Percentiles rank a stretch among this genome's conserved stretches.
Conservation (phyloP, 345 rosid genomes). For the Iberis pinnata region DNA sequence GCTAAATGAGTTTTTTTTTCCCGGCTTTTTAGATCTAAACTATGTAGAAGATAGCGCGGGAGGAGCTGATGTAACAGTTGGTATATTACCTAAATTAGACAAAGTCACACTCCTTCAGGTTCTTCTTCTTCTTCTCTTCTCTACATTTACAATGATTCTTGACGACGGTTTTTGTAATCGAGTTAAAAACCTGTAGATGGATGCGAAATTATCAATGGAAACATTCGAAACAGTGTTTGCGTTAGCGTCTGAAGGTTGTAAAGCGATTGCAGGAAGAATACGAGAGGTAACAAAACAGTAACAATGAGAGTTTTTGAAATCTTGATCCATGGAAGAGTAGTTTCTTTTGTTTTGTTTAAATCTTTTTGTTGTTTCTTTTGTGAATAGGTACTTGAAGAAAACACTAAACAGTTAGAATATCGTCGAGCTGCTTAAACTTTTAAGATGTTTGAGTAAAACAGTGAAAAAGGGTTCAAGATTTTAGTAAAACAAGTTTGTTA, state of each 20-base stretch:
- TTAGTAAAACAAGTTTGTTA: no score
- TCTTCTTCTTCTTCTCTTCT: conserved; percentile 9
- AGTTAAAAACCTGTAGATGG: conserved; percentile 54
- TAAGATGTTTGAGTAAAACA: neutral
- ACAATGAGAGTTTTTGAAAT: neutral
- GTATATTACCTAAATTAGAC: conserved; percentile 74
- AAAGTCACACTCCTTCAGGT: conserved; percentile 98
- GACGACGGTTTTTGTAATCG: neutral
- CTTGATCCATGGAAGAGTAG: conserved; percentile 1
- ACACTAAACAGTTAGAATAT: conserved; percentile 73
- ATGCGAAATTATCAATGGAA: conserved; percentile 68
- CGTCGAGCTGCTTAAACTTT: conserved; percentile 45
- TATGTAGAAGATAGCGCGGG: conserved; percentile 95
- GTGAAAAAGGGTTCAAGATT: no score
- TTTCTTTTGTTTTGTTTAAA: conserved; percentile 12
- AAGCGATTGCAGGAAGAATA: conserved; percentile 68
- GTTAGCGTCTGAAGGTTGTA: conserved; percentile 81
- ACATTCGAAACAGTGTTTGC: conserved; percentile 82
- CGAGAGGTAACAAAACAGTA: conserved; percentile 43
- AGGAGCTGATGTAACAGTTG: conserved; percentile 91
- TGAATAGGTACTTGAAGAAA: conserved; percentile 60
- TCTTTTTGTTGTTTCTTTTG: conserved; percentile 10
- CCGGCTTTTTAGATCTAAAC: conserved; percentile 49
- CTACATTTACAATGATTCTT: neutral
- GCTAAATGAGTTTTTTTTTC: neutral